Percentiles rank a stretch among this genome's conserved stretches.
Conservation (phyloP, 2,329 filamentous ascomycete species). For the Phaeosphaeriaceae sp. region DNA sequence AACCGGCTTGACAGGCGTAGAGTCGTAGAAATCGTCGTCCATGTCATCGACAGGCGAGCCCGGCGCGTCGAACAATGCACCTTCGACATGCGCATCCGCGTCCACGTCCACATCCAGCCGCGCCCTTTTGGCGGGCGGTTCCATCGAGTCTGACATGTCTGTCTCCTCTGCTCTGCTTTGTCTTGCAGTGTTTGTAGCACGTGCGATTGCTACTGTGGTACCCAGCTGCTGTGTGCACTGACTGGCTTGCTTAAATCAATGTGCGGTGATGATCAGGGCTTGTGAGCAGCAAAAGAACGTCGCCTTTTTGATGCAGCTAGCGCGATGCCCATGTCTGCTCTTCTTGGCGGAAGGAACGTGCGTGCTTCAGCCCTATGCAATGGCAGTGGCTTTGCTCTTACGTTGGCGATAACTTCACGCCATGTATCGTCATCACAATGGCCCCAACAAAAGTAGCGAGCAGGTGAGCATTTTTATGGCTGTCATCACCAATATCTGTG, state of each 20-base stretch:
- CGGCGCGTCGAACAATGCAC: conserved; percentile 46
- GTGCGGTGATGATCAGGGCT: conserved; percentile 30
- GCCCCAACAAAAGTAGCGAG: conserved; percentile 1
- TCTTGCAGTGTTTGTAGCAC: conserved; percentile 30
- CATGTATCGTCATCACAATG: background rate
- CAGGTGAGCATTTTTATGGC: background rate
- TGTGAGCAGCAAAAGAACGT: conserved; percentile 19
- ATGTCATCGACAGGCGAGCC: conserved; percentile 48
- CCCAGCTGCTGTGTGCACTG: conserved; percentile 37
- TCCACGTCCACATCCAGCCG: conserved; percentile 39
- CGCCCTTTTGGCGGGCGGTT: conserved; percentile 51
- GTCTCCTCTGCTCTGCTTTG: conserved; percentile 17
- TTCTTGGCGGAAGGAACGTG: conserved; percentile 25
- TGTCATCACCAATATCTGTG: background rate
- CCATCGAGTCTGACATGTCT: conserved; percentile 44
- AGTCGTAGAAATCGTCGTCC: conserved; percentile 50
- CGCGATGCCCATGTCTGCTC: background rate
- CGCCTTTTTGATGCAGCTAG: conserved; percentile 37
- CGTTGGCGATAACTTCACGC: conserved; percentile 4
- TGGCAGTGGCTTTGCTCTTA: conserved; percentile 5
- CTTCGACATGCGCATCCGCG: conserved; percentile 45
- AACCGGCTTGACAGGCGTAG: conserved; percentile 37
- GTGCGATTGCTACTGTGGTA: conserved; percentile 30
- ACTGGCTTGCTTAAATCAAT: conserved; percentile 27
- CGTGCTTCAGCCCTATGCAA: conserved; percentile 28